Evolutionary conservation across 306 rosid genomes (phyloP).

Genomic region (Lathyrus oleraceus): DNA sequence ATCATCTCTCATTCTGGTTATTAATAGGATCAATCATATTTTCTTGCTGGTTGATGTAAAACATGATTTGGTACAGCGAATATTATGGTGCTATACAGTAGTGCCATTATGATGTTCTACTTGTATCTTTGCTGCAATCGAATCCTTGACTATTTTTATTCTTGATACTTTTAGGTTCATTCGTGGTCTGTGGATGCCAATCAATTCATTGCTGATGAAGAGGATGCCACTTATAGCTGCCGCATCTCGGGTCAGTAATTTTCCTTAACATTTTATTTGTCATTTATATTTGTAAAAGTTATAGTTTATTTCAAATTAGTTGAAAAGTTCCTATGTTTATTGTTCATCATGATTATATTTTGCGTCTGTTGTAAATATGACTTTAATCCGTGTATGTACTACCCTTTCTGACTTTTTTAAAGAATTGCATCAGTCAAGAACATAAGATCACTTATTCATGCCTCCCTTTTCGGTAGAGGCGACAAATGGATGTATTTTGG

Average conservation of each 20-base stretch:
- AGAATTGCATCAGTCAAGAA: conserved; percentile 8
- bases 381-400: not conserved
- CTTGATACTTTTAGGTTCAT: conserved; percentile 54
- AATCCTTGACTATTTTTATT: conserved; percentile 14
- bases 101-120: conserved; percentile 15
- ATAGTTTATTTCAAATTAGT: conserved; percentile 30
- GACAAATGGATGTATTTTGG: not conserved
- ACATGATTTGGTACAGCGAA: not conserved
- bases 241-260: conserved; percentile 74
- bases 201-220: conserved; percentile 88
- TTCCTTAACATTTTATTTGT: conserved; percentile 9
- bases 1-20: conserved; percentile 15
- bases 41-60: conserved; percentile 6
- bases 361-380: conserved; percentile 1
- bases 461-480: not conserved
- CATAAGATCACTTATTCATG: not conserved
- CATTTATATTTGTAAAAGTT: not conserved
- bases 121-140: conserved; percentile 1
- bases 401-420: not conserved
- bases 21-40: not conserved
- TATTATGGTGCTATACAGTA: conserved; percentile 4
- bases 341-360: conserved; percentile 19
- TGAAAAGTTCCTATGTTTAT: not conserved
- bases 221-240: conserved; percentile 77
- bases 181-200: conserved; percentile 82